Base-by-base conservation (phyloP, 345 rosid species). In the Raphanus sativus region DNA sequence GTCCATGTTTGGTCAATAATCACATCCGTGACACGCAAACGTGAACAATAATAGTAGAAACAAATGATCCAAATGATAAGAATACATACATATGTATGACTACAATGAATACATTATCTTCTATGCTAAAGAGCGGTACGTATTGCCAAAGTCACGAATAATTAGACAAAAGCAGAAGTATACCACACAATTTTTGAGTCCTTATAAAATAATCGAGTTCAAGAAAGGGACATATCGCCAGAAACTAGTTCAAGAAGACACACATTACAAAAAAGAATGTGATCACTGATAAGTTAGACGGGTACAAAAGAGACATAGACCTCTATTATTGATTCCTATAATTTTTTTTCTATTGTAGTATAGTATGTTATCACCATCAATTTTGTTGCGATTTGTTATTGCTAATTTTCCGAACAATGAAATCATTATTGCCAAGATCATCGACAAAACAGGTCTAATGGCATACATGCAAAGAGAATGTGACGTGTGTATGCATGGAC, bases 1-100 rank as follows among this genome's bases (percentile, higher is more conserved):
- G 83, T 75, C 66, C 80, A 55, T 10, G 45, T 74, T 77, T 73
- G 83, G 85, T 85, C 84, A 84, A 84, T 63, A 85, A 85, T 87
- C 91, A 78, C 87, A 77, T 86, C 89, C 77, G 1, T 34, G 67
- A 64, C 84, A 71, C 83, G 79, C 48, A 76, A 74, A 74, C 74
- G 29, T 8, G 52, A 80, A 70, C 55, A 54, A 74, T 65, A 55
- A 34, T 30, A 77, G 30, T 65, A 59, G 63, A 72, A 54, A 65
- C 81, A 77, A 77, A 77, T 38, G 24, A 77, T 63, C 70, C 65
- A 29, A 64, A 29, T 50, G 28, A 60, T 42, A 30, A 29, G 13
- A 32, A 21, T 32, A 50, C 34, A 73, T 52, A 21, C 30, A 29
- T 59, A 60, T 60, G 64, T 30, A 50, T 50, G 55, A 30, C 62